Evolutionary conservation across 805 yeast genomes (phyloP).

Genomic region (Candida schatavii): DNA sequence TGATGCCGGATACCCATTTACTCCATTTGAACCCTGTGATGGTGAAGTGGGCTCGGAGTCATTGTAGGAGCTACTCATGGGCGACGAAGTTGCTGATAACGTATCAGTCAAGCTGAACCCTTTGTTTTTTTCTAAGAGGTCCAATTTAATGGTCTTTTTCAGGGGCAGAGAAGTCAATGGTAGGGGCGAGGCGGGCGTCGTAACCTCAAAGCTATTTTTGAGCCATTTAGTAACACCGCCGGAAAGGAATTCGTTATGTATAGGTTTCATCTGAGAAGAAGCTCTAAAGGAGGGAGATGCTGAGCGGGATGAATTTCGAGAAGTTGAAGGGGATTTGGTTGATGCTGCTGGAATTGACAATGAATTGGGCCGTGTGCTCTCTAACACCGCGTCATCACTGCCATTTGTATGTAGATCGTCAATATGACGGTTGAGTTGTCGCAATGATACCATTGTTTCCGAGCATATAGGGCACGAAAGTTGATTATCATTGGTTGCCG

Average conservation of each 20-base stretch:
- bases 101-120: slow-evolving; percentile 32
- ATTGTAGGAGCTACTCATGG: background rate
- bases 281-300: background rate
- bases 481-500: background rate
- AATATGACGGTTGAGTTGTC: slow-evolving; percentile 63
- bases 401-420: slow-evolving; percentile 65
- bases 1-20: background rate
- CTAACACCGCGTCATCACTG: slow-evolving; percentile 13
- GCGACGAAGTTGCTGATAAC: slow-evolving; percentile 1
- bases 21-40: too few species aligned
- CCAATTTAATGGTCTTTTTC: slow-evolving; percentile 43
- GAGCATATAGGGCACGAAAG: slow-evolving; percentile 67
- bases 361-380: too few species aligned
- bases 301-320: background rate
- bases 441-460: slow-evolving; percentile 51
- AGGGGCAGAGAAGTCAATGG: slow-evolving; percentile 13
- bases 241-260: slow-evolving; percentile 19
- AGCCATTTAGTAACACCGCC: slow-evolving; percentile 44
- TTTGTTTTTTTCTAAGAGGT: slow-evolving; percentile 45
- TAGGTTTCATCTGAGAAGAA: background rate
- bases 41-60: background rate
- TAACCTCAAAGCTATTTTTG: slow-evolving; percentile 33
- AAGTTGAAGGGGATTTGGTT: background rate
- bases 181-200: slow-evolving; percentile 10
- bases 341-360: background rate